Evolutionary conservation across 139 green algal species (phyloP), one percentile per base, ranked within the genome.

Genomic region (Desmodesmus armatus): DNA sequence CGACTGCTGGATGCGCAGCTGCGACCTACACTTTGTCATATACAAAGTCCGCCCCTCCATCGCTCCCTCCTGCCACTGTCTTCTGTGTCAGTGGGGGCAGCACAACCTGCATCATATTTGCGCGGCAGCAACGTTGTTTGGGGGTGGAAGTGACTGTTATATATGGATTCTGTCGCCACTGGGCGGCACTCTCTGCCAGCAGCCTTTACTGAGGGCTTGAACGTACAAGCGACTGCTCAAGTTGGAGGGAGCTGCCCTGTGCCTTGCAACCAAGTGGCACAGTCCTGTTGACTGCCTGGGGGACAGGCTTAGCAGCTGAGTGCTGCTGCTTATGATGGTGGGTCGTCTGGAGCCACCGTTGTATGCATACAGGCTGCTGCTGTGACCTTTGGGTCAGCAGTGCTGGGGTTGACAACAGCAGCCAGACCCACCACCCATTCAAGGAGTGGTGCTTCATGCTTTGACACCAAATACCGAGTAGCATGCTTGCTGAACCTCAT

Each of bases 1-100:
- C n/a, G 40, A 29, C 5, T n/a, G 29, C 15, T 19, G 15, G 25
- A n/a, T n/a, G 7, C n/a, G 63, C 33, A 9, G 40, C 25, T 29
- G 44, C 27, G 55, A 79, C 77, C 74, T 62, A 87, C 71, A 73
- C 72, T 40, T 41, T 43, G 43, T 87, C 58, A 27, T 72, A 87
- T 60, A 83, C n/a, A 33, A 87, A 87, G 1, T 58, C 37, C 27
- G 65, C 63, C 1, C 55, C 72, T 2, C 47, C 73, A 69, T 80
- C 73, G 37, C 47, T 80, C 25, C 66, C 73, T 23, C 73, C 73
- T 44, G 55, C 41, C 40, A 35, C 72, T n/a, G n/a, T n/a, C n/a
- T n/a, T n/a, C 13, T 25, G 23, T 80, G n/a, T 13, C 15, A 51
- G 40, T 0, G 51, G 29, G 35, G 75, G 47, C 17, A 80, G 15